These are phyloP conservation scores for Paracorniculantispora psalliotae DNA, from an alignment of 2,329 filamentous ascomycete species.

Conservation along the genomic window DNA sequence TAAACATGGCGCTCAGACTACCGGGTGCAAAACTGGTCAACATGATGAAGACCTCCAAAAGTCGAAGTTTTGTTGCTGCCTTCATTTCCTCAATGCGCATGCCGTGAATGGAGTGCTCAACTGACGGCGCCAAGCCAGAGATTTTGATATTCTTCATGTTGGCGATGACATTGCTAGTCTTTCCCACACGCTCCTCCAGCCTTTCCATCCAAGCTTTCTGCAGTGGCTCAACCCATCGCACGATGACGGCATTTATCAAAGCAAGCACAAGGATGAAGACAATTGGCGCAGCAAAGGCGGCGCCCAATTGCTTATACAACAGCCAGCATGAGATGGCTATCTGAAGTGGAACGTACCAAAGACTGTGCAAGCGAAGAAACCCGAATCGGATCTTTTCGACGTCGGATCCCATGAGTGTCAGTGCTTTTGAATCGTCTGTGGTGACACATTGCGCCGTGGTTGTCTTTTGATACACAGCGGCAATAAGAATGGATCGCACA, in stretches of 20 bases:
- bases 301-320: conserved; percentile 41
- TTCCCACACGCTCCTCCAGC: conserved; percentile 30
- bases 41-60: conserved; percentile 20
- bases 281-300: conserved; percentile 43
- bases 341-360: conserved; percentile 38
- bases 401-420: conserved; percentile 46
- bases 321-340: conserved; percentile 42
- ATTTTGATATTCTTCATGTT: conserved; percentile 31
- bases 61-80: conserved; percentile 24
- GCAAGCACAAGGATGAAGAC: conserved; percentile 30
- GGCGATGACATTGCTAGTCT: conserved; percentile 27
- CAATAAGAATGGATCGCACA: conserved; percentile 28
- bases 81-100: conserved; percentile 27
- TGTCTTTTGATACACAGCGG: conserved; percentile 31
- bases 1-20: conserved; percentile 29
- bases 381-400: conserved; percentile 37
- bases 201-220: conserved; percentile 33
- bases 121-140: conserved; percentile 23
- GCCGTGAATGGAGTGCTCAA: conserved; percentile 18
- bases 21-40: conserved; percentile 30
- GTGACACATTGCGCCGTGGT: conserved; percentile 26
- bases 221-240: conserved; percentile 16
- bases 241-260: conserved; percentile 7
- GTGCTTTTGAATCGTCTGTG: conserved; percentile 33
- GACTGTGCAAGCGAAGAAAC: conserved; percentile 31